Conservation (phyloP, 1,139 yeast genomes). For the Sugiyamaella paludigena region DNA sequence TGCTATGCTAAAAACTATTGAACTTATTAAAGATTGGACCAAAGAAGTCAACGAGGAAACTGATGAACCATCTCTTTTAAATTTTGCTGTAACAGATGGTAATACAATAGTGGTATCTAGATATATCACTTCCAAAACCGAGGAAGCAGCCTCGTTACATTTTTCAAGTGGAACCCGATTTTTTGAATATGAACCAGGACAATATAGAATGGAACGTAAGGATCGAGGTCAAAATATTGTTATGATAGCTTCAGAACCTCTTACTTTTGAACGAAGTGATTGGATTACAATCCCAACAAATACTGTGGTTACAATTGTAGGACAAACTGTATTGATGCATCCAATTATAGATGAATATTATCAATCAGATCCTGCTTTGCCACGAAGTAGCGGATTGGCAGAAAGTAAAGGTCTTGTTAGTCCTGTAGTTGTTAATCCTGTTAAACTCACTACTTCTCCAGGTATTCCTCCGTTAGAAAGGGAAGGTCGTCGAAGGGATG, state of each 20-base stretch:
- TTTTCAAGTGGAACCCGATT: constrained; percentile 92
- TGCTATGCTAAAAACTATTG: constrained; percentile 74
- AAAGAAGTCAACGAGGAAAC: constrained; percentile 45
- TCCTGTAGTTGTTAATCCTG: constrained; percentile 49
- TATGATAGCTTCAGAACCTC: constrained; percentile 95
- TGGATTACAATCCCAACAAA: constrained; percentile 98
- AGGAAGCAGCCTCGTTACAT: constrained; percentile 94
- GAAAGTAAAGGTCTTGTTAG: constrained; percentile 92
- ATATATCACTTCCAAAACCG: constrained; percentile 82
- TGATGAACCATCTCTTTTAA: constrained; percentile 79
- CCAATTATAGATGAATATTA: constrained; percentile 90
- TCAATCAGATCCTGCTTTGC: constrained; percentile 62
- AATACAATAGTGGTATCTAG: constrained; percentile 82
- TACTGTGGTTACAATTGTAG: constrained; percentile 76
- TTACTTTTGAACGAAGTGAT: constrained; percentile 93
- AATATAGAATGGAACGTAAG: constrained; percentile 88
- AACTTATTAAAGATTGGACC: constrained; percentile 67
- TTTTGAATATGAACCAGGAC: constrained; percentile 78
- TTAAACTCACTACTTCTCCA: constrained; percentile 41
- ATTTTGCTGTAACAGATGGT: constrained; percentile 95
- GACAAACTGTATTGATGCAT: constrained; percentile 83
- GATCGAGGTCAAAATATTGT: constrained; percentile 91
- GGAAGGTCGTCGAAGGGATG: constrained; percentile 59
- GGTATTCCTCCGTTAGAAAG: constrained; percentile 83
- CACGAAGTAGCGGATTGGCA: constrained; percentile 78